Evolutionary conservation across 202 grass and related monocot species (phyloP), one percentile per base, ranked within the genome.

Genomic region (Musa balbisiana): DNA sequence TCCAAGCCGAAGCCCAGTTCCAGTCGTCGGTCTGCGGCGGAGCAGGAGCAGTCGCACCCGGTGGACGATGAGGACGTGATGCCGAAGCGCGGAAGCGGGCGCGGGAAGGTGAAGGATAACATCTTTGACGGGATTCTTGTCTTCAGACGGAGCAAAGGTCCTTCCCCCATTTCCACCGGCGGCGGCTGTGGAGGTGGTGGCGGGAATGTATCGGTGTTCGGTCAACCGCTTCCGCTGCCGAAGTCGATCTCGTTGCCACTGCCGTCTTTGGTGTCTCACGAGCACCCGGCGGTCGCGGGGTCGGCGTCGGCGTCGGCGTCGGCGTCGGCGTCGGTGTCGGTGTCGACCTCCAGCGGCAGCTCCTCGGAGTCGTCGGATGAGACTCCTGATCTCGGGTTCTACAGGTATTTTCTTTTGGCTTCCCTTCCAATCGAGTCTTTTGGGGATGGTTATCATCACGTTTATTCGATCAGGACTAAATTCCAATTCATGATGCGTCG

Each of bases 321-420:
- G 73, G 24, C 27, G 52, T 83, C 77, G 2, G 72, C 76, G 24
- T 53, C 55, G 15, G 72, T 71, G 19, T 87, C 82, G 16, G 80
- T 19, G 8, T 55, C 71, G 4, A 21, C 71, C 49, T 73, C 71
- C 52, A 87, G 87, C 76, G 55, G 62, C 29, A 84, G 76, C 67
- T 96, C 90, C 27, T 76, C 84, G 43, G 87, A 60, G 49, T 88
- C 86, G 0, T 73, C 85, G 53, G 89, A 96, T 60, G 89, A 90
- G 51, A 76, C 55, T 19, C 62, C 53, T 49, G 86, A 91, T 26
- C 53, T 43, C 64, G 29, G 14, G 26, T 73, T 68, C 53, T 76
- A 68, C 52, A 82, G 87, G 93, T 97, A 90, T 66, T 14, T 59
- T 43, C 21, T 26, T 23, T 49, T 9, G 33, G 1, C 9, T 43